Percentiles rank a stretch among this genome's conserved stretches.
Conservation (phyloP, 306 rosid species). For the Ormosia semicastrata region DNA sequence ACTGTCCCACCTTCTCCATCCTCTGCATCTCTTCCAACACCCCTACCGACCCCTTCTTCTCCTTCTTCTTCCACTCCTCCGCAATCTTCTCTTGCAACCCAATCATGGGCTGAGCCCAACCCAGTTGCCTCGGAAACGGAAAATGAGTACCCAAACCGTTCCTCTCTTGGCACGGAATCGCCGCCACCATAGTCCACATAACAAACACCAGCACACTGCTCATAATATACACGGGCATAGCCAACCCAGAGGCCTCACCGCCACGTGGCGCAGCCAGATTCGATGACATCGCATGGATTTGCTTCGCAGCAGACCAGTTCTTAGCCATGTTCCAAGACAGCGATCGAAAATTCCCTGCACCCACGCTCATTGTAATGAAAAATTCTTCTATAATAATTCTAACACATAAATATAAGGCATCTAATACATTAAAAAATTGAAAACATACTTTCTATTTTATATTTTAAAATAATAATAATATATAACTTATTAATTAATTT, state of each 20-base stretch:
- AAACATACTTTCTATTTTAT: too few relatives aligned
- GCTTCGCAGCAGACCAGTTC: constrained; percentile 90
- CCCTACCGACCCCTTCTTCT: constrained; percentile 77
- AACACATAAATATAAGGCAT: too few relatives aligned
- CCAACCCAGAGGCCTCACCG: constrained; percentile 52
- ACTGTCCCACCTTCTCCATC: constrained; percentile 69
- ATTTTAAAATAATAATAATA: too few relatives aligned
- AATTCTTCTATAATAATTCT: too few relatives aligned
- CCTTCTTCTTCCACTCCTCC: constrained; percentile 96
- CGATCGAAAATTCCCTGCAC: constrained; percentile 44
- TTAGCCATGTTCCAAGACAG: constrained; percentile 67
- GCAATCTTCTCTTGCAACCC: constrained; percentile 78
- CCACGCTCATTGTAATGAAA: constrained; percentile 13
- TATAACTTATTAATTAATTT: too few relatives aligned
- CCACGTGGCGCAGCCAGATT: constrained; percentile 79
- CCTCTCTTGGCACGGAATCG: constrained; percentile 89
- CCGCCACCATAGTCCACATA: constrained; percentile 86
- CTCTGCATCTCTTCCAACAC: constrained; percentile 79
- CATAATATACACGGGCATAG: constrained; percentile 69
- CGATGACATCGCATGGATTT: constrained; percentile 69
- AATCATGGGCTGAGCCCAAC: constrained; percentile 77
- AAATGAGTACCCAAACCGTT: constrained; percentile 61
- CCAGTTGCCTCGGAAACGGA: constrained; percentile 49
- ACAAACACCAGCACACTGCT: constrained; percentile 53
- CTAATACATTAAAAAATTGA: too few relatives aligned